Conservation (phyloP, 1,284 basidiomycete genomes). For the Sanghuangporus baumii region DNA sequence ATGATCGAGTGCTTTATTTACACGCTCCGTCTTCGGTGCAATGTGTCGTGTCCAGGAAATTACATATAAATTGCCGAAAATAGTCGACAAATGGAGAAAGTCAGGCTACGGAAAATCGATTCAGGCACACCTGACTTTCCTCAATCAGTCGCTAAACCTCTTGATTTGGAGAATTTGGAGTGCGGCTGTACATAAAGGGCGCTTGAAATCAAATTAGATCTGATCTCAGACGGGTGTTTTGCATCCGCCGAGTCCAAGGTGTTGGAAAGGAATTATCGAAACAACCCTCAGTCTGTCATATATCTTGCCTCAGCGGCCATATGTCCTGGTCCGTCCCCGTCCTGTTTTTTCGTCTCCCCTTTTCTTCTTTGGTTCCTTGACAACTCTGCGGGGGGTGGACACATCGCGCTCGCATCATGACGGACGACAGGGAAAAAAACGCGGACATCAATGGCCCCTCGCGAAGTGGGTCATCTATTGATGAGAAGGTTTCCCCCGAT, state of each 20-base stretch:
- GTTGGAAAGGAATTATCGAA: background rate
- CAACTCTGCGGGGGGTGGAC: background rate
- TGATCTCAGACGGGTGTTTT: background rate
- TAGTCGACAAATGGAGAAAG: no score
- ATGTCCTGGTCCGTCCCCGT: background rate
- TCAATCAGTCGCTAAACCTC: background rate
- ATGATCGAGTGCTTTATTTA: no score
- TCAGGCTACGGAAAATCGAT: no score
- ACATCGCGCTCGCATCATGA: background rate
- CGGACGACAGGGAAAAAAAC: constrained; percentile 1
- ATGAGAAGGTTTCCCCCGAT: constrained; percentile 5
- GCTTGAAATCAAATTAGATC: background rate
- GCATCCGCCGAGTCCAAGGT: background rate
- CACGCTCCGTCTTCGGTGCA: no score
- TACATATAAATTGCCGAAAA: no score
- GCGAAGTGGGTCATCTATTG: constrained; percentile 8
- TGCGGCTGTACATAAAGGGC: background rate
- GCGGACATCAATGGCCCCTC: background rate
- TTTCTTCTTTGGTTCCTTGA: background rate
- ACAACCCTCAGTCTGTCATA: background rate
- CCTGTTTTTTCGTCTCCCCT: background rate
- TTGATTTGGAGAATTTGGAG: background rate
- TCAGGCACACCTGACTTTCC: background rate
- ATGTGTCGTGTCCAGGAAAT: no score
- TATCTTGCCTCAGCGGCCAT: background rate